Base-by-base conservation (phyloP, 2,329 filamentous ascomycete species). In the Chaetomium globosum region DNA sequence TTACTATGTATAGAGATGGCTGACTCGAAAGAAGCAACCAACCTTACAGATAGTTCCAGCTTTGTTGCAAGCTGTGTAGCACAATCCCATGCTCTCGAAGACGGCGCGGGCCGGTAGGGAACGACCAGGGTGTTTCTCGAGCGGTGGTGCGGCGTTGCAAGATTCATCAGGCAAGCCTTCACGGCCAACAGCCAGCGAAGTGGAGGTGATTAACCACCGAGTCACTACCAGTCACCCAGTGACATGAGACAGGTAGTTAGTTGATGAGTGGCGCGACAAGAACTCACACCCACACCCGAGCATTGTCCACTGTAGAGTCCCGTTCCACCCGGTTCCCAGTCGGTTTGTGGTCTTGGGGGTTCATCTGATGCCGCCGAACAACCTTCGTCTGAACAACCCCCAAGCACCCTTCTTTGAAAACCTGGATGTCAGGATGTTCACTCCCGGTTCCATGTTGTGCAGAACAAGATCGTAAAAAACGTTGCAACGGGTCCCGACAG, bases 91-190 rank as follows among this genome's bases (percentile, higher is more conserved):
- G 26, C 23, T 28, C 48, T 31, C 9, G 16, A 31, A 23, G 51
- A n/a, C 26, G 13, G 39, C 31, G 30, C 52, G 56, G 53, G 57
- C 31, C 57, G 13, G 31, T 43, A 31, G 26, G 52, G 52, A 28
- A 36, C 23, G 33, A 26, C 52, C 13, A 8, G 43, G 59, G 48
- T 26, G 16, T 30, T 51, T 26, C 53, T 59, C 57, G 59, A 36
- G 54, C 61, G 36, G 56, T 61, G 65, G 65, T 64, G 68, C 68
- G 62, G 66, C 66, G 62, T 59, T 65, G 60, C 59, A 23, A 61
- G 66, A 63, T 67, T 65, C 66, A 65, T 60, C 68, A 39, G 57
- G 52, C 64, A 55, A 63, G 26, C 43, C 43, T 54, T 54, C 49
- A 10, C 58, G 60, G 53, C 56, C 68, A 66, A 10, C 58, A 63